Base-by-base conservation (phyloP, 805 yeast species). In the Candida michaelii region DNA sequence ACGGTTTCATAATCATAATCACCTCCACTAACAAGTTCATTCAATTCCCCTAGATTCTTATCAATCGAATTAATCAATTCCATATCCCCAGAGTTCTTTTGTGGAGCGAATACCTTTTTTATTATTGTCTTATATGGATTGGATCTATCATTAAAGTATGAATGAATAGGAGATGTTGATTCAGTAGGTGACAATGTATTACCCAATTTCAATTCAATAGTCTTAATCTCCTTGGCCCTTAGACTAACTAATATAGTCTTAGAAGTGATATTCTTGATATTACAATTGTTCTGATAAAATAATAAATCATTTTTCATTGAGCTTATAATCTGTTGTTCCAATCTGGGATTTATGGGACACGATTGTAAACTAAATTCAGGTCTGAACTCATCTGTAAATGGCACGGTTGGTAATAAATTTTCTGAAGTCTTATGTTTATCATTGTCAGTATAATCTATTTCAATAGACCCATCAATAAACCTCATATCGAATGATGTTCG, bases 361-460 rank as follows among this genome's bases (percentile, higher is more conserved):
- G 82, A 78, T 55, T 80, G 85, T 19, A 78, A 46, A 11, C 63
- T 56, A 50, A 72, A 78, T 49, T 77, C 82, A 0, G 80, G 77
- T 31, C 80, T 55, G 48, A 67, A 78, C 44, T 75, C 77, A 19
- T 76, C 78, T 3, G 71, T 58, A 49, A 70, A 78, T 4, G 73
- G 74, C 8, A 68, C 68, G 41, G 51, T 60, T 0, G 73, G 67
- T 5, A 57, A 45, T 14, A 70, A 52, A 5, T 56, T 50, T 17
- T 49, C 51, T 23, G 47, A 45, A 19, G 17, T 11, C 13, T 32
- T 19, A 12, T 21, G 15, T 10, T 15, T 24, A n/a, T 27, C 18
- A 14, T 24, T 27, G 3, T 32, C 35, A 12, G 12, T 11, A 12
- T 11, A 6, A 14, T 34, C n/a, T 19, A 42, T 43, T 5, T 44